Conservation (phyloP, 2,329 filamentous ascomycete genomes). For the Periconia macrospinosa region DNA sequence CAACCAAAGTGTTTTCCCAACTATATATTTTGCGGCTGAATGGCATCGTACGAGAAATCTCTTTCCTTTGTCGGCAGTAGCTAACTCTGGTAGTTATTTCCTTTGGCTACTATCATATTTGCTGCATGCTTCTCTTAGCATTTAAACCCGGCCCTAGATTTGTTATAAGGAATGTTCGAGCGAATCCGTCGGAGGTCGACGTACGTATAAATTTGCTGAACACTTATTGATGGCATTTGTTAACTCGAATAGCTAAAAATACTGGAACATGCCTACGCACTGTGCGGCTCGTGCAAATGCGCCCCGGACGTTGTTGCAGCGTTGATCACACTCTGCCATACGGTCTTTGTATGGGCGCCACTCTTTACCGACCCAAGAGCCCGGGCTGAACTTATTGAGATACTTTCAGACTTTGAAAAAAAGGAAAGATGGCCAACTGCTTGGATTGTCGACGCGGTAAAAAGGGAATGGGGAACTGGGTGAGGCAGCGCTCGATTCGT, state of each 20-base stretch:
- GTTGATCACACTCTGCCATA: slow-evolving; percentile 8
- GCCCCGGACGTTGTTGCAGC: neutral
- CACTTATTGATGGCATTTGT: slow-evolving; percentile 13
- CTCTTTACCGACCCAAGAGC: slow-evolving; percentile 14
- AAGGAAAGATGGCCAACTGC: slow-evolving; percentile 32
- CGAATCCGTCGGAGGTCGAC: slow-evolving; percentile 20
- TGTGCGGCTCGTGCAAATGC: slow-evolving; percentile 8
- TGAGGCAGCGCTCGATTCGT: neutral
- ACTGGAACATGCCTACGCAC: slow-evolving; percentile 2
- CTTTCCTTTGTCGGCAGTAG: neutral
- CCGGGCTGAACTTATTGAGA: slow-evolving; percentile 17
- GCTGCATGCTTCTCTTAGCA: slow-evolving; percentile 31
- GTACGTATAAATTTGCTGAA: slow-evolving; percentile 11
- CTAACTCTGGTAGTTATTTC: slow-evolving; percentile 18
- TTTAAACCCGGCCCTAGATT: slow-evolving; percentile 34
- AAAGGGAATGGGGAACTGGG: slow-evolving; percentile 25
- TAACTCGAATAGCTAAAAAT: slow-evolving; percentile 16
- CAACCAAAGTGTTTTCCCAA: slow-evolving; percentile 20
- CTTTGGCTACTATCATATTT: slow-evolving; percentile 31
- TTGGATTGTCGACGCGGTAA: slow-evolving; percentile 34
- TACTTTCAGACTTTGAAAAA: slow-evolving; percentile 25
- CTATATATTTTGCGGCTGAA: slow-evolving; percentile 32
- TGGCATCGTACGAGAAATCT: slow-evolving; percentile 15
- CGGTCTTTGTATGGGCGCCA: slow-evolving; percentile 13
- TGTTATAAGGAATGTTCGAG: slow-evolving; percentile 20